These are phyloP conservation scores for Megacollybia marginata DNA, from an alignment of 768 basidiomycete species.

Conservation along the genomic window DNA sequence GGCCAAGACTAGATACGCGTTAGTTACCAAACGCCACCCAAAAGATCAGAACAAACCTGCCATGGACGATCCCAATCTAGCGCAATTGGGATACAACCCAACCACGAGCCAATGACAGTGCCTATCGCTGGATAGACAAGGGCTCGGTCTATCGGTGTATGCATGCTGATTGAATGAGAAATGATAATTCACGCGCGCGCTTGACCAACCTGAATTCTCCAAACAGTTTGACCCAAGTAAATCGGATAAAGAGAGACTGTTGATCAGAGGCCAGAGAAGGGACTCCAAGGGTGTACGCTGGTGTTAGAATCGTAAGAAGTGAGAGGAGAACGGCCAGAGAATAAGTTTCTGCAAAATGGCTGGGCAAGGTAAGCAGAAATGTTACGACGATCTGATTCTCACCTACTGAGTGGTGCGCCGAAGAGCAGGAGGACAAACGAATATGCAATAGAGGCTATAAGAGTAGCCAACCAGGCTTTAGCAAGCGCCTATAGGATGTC, in stretches of 20 bases:
- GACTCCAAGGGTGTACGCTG: constrained; percentile 61
- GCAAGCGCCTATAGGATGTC: constrained; percentile 34
- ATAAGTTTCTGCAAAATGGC: constrained; percentile 53
- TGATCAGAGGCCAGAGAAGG: constrained; percentile 40
- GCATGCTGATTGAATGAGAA: constrained; percentile 28
- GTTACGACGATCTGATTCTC: constrained; percentile 4
- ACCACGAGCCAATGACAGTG: constrained; percentile 69
- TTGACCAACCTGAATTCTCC: constrained; percentile 70
- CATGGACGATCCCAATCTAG: constrained; percentile 97
- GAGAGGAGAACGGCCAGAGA: constrained; percentile 65
- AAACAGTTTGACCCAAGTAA: constrained; percentile 75
- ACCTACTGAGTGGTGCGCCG: constrained; percentile 69
- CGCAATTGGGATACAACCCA: constrained; percentile 76
- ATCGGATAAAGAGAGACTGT: constrained; percentile 42
- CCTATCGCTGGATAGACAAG: constrained; percentile 77
- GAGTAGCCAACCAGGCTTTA: constrained; percentile 46
- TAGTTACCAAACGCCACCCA: not conserved
- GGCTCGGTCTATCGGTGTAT: constrained; percentile 66
- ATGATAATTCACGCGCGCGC: not conserved
- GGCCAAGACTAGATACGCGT: constrained; percentile 65
- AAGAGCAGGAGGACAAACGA: constrained; percentile 53
- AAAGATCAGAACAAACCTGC: constrained; percentile 57
- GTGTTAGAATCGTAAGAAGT: constrained; percentile 55
- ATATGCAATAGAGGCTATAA: constrained; percentile 30
- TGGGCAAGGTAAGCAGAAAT: constrained; percentile 15